Percentiles rank a stretch among this genome's conserved stretches.
Evolutionary conservation across 139 green algal species (phyloP).

Genomic region (Gonium pectorale): DNA sequence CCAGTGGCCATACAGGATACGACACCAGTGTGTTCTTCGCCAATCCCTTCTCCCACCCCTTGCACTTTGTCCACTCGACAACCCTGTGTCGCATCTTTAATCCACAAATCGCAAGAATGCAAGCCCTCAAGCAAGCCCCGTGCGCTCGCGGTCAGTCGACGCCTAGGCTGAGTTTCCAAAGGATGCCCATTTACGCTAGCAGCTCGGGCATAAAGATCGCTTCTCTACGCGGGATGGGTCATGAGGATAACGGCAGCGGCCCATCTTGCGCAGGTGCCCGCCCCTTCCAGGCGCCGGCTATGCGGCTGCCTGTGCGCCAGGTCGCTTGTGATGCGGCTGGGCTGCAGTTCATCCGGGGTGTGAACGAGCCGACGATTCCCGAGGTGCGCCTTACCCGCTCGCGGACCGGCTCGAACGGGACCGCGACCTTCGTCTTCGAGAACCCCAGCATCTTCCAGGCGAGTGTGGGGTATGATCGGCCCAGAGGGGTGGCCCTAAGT

Average conservation of each 20-base stretch:
- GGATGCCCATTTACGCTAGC: too few species aligned
- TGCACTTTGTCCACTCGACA: too few species aligned
- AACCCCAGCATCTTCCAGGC: conserved; percentile 93
- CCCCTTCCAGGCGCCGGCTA: neutral
- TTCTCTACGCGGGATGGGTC: too few species aligned
- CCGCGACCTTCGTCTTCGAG: conserved; percentile 93
- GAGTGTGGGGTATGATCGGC: neutral
- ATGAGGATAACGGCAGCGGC: too few species aligned
- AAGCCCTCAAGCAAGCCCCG: conserved; percentile 1
- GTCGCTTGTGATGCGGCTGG: conserved; percentile 47
- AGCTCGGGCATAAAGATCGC: too few species aligned
- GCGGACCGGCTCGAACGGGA: conserved; percentile 86
- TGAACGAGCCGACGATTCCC: conserved; percentile 90
- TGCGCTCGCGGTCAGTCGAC: conserved; percentile 6
- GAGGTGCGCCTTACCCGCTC: conserved; percentile 92
- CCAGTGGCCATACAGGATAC: too few species aligned
- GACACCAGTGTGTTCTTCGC: too few species aligned
- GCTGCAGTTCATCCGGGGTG: conserved; percentile 94
- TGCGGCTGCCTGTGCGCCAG: neutral
- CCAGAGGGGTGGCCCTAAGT: too few species aligned
- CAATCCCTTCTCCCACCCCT: too few species aligned
- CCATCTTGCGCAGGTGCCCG: conserved; percentile 26
- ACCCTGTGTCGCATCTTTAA: too few species aligned
- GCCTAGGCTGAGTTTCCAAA: too few species aligned
- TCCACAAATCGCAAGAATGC: too few species aligned